Conservation (phyloP, 768 basidiomycete species). For the Boletus sp. region DNA sequence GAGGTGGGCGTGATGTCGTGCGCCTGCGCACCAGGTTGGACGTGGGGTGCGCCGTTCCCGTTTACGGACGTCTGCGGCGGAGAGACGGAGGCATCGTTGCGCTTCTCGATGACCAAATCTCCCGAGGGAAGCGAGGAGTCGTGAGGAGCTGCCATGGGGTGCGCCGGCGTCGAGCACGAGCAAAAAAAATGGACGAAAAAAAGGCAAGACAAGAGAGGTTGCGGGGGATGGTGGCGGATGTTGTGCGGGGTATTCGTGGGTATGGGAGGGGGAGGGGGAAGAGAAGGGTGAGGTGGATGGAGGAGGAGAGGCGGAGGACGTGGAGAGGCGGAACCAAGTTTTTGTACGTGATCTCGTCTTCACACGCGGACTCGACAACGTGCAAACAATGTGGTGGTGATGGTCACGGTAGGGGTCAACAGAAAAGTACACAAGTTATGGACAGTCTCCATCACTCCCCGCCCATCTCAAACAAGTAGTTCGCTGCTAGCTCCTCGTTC, state of each 20-base stretch:
- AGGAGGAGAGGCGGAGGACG: constrained; percentile 18
- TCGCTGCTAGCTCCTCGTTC: constrained; percentile 95
- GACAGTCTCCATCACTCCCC: no score
- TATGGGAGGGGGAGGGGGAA: constrained; percentile 20
- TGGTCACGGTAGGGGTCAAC: no score
- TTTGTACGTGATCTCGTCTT: constrained; percentile 32
- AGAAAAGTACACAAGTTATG: no score
- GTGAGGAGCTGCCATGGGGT: constrained; percentile 25
- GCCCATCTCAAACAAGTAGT: constrained; percentile 82
- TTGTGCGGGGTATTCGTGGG: constrained; percentile 26
- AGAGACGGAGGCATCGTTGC: constrained; percentile 13
- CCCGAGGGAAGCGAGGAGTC: constrained; percentile 15
- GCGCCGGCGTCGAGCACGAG: not conserved
- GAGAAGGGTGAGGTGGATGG: not conserved
- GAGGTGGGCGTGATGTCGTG: constrained; percentile 30
- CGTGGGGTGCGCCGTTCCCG: constrained; percentile 24
- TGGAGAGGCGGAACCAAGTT: constrained; percentile 19
- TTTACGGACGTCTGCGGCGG: constrained; percentile 21
- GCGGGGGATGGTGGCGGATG: not conserved
- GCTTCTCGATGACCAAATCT: constrained; percentile 21
- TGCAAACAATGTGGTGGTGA: constrained; percentile 26
- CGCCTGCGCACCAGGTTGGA: constrained; percentile 24
- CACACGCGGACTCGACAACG: constrained; percentile 24
- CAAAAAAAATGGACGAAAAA: not conserved
- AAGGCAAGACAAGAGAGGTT: not conserved